Percentiles rank a stretch among this genome's conserved stretches.
Evolutionary conservation across 2,329 filamentous ascomycete species (phyloP).

Genomic region (Furcasterigmium sp.): DNA sequence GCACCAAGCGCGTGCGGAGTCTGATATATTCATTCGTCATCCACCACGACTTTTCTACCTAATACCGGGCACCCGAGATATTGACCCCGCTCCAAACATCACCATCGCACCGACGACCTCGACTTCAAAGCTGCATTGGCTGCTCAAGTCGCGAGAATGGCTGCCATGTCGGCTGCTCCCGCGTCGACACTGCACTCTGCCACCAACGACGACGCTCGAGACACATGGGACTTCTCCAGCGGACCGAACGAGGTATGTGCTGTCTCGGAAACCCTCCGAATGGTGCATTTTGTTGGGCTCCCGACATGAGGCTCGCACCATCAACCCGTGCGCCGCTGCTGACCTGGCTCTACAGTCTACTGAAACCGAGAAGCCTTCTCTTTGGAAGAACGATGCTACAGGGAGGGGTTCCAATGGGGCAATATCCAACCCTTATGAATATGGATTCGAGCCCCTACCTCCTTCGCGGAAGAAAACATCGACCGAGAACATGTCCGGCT

Average conservation of each 20-base stretch:
- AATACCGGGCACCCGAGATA: background rate
- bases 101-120: too few species aligned
- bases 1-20: background rate
- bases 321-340: background rate
- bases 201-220: constrained; percentile 40
- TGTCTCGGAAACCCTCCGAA: background rate
- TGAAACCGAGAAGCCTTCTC: background rate
- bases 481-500: constrained; percentile 22
- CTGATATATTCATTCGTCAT: background rate
- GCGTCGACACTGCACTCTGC: too few species aligned
- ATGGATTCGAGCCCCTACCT: constrained; percentile 12
- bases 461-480: constrained; percentile 28
- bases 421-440: constrained; percentile 12
- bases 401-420: constrained; percentile 15
- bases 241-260: constrained; percentile 28
- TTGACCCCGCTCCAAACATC: background rate
- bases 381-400: background rate
- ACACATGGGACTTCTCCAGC: constrained; percentile 35
- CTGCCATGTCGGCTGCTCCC: constrained; percentile 46
- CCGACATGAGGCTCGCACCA: background rate
- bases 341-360: background rate
- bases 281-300: too few species aligned
- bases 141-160: constrained; percentile 31
- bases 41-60: background rate
- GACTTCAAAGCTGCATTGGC: background rate